Evolutionary conservation across 805 yeast species (phyloP), one percentile per base, ranked within the genome.

Genomic region (Yamadazyma philogaea): DNA sequence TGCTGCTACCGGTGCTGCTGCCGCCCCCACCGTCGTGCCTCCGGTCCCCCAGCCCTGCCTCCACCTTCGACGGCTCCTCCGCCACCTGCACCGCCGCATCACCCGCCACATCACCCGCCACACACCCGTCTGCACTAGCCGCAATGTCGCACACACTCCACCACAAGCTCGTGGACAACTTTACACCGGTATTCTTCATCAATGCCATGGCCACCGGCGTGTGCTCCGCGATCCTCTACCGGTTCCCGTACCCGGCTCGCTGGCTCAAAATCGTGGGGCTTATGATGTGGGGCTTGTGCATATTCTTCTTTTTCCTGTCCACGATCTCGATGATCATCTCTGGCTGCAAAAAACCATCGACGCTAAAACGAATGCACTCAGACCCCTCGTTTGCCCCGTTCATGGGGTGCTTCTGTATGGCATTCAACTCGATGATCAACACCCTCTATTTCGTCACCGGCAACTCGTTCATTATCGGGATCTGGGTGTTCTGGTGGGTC

Each of bases 191-290:
- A 6, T 82, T 81, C 73, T 87, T 82, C 62, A 82, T 84, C 19
- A 70, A 79, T 37, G 76, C 81, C n/a, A 89, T 89, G 96, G 96
- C 95, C 1, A 75, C 83, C 3, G 96, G 96, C 1, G 85, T 88
- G 30, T 66, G 87, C 1, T 67, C 86, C 3, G 58, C 76, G 30
- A 64, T 87, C 3, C 66, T 89, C 28, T 75, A 78, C 58, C 59
- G 68, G 26, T 88, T 83, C 57, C 88, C 96, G 0, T 84, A 78
- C 54, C 73, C 70, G 2, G 74, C 81, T 0, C 58, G 64, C 8
- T 82, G 89, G 88, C 64, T 84, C 27, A 53, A 64, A 34, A 57
- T 73, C 2, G 66, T 81, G 41, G 83, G 88, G 2, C 65, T 77
- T 21, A 70, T 86, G 4, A 74, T 80, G 71, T 88, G 81, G 68